Evolutionary conservation across 257 asterid species (phyloP).

Genomic region (Buddleja alternifolia): DNA sequence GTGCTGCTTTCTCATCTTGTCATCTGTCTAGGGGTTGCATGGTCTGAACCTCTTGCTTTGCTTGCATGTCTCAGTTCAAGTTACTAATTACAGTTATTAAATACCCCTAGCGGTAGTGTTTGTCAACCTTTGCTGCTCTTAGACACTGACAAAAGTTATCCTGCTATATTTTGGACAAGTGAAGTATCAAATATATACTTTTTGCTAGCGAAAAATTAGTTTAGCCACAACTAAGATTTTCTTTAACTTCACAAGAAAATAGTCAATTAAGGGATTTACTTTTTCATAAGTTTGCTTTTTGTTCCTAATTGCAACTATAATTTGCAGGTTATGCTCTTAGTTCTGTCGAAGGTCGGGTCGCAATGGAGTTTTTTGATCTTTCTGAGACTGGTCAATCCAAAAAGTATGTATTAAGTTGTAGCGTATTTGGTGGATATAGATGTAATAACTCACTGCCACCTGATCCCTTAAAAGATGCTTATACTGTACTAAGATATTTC

Average conservation of each 20-base stretch:
- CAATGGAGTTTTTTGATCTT: constrained; percentile 88
- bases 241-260: background rate
- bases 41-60: background rate
- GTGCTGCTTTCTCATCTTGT: constrained; percentile 42
- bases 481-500: no score
- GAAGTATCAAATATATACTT: background rate
- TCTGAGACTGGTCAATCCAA: constrained; percentile 82
- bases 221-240: constrained; percentile 7
- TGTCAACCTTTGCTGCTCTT: background rate
- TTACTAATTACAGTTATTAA: no score
- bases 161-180: background rate
- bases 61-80: no score
- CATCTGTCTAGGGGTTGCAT: background rate
- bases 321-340: constrained; percentile 93
- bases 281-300: constrained; percentile 9
- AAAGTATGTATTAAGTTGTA: constrained; percentile 53
- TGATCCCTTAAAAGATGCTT: no score
- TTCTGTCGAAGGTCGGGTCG: constrained; percentile 92
- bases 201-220: background rate
- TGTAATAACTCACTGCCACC: background rate
- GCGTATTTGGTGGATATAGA: background rate
- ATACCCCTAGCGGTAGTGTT: no score
- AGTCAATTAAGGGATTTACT: background rate
- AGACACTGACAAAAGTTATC: background rate
- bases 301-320: constrained; percentile 27